phyloP scores from a whole-genome alignment of 495 filamentous ascomycete species.

The Cercophora newfieldiana region DNA sequence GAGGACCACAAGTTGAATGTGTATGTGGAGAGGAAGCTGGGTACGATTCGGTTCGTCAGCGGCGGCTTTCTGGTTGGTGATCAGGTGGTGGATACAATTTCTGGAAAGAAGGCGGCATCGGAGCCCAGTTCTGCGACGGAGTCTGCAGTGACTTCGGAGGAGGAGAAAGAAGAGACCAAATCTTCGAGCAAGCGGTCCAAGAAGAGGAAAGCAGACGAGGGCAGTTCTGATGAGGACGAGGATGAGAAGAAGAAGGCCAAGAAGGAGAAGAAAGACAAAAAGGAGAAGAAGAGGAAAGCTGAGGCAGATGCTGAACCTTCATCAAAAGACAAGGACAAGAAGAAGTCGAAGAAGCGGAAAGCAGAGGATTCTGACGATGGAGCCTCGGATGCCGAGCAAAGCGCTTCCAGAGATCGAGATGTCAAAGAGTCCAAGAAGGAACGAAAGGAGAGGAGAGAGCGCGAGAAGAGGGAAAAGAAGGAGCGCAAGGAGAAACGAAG shows the following conservation, averaged over 20 bases:
- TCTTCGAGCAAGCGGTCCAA: conserved; percentile 17
- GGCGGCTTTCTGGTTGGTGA: conserved; percentile 79
- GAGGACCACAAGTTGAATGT: conserved; percentile 64
- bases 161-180: conserved; percentile 4
- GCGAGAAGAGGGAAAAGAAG: conserved; percentile 44
- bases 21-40: conserved; percentile 69
- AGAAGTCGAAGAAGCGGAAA: conserved; percentile 46
- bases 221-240: conserved; percentile 30
- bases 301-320: neutral
- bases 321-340: conserved; percentile 31
- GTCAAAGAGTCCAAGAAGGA: conserved; percentile 41
- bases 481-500: conserved; percentile 38
- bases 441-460: conserved; percentile 27
- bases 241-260: conserved; percentile 41
- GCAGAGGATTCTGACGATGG: conserved; percentile 32
- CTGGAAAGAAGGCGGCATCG: conserved; percentile 7
- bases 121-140: neutral
- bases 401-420: conserved; percentile 12
- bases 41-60: conserved; percentile 73
- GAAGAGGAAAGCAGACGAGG: conserved; percentile 28
- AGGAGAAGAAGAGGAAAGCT: conserved; percentile 49
- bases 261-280: conserved; percentile 32
- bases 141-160: neutral
- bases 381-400: conserved; percentile 17
- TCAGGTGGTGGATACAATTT: conserved; percentile 25